Conservation (phyloP, 2,329 filamentous ascomycete species). For the Xylariaceae sp. region DNA sequence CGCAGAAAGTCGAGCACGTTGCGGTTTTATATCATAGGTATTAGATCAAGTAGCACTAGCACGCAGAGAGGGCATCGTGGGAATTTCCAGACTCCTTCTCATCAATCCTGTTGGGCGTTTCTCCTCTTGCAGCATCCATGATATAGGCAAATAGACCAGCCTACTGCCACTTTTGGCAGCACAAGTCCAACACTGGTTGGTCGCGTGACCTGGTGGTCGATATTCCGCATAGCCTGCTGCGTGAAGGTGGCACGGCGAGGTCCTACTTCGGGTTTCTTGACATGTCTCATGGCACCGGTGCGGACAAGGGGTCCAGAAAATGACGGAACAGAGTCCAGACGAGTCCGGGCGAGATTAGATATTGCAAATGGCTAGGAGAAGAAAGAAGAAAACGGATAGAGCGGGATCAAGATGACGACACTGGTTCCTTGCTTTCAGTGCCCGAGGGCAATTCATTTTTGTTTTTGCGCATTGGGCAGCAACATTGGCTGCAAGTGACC, state of each 20-base stretch:
- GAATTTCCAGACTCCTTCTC: not conserved
- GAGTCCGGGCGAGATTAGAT: not conserved
- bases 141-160: too few species aligned
- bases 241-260: not conserved
- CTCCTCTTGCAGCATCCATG: too few species aligned
- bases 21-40: too few species aligned
- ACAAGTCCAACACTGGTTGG: not conserved
- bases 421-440: constrained; percentile 18
- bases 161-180: too few species aligned
- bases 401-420: not conserved
- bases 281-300: too few species aligned
- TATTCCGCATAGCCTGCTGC: not conserved
- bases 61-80: not conserved
- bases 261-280: not conserved
- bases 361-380: not conserved
- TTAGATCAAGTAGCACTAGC: not conserved
- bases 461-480: constrained; percentile 34
- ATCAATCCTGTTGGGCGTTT: too few species aligned
- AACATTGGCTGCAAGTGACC: constrained; percentile 36
- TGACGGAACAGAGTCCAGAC: not conserved
- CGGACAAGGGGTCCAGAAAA: too few species aligned
- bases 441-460: constrained; percentile 31
- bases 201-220: not conserved
- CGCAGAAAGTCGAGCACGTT: too few species aligned
- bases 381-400: too few species aligned